Conservation (phyloP, 768 basidiomycete genomes). For the Hypholoma sublateritium region DNA sequence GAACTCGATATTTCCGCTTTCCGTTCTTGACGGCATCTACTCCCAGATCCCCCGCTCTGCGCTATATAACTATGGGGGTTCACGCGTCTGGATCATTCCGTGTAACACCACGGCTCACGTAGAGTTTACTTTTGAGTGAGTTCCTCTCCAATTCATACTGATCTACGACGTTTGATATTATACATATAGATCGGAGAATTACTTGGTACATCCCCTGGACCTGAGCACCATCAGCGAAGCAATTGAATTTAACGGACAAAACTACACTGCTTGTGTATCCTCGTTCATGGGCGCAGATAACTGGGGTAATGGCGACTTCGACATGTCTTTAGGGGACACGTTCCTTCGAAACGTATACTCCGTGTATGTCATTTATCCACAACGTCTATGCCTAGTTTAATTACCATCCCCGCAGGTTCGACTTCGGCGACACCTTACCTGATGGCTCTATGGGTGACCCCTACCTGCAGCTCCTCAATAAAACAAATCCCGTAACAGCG, state of each 20-base stretch:
- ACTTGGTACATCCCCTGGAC: conserved; percentile 46
- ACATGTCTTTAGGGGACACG: conserved; percentile 41
- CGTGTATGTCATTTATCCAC: conserved; percentile 28
- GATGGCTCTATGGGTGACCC: conserved; percentile 25
- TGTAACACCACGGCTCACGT: conserved; percentile 34
- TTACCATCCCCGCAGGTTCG: conserved; percentile 27
- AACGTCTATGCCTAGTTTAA: neutral
- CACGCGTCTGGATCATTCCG: conserved; percentile 36
- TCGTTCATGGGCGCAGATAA: conserved; percentile 29
- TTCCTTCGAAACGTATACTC: conserved; percentile 48
- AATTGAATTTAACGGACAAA: conserved; percentile 22
- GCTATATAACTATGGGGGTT: conserved; percentile 21
- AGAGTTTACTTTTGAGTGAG: conserved; percentile 39
- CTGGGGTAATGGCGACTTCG: conserved; percentile 26
- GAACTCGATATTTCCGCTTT: conserved; percentile 31
- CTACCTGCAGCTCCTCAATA: conserved; percentile 40
- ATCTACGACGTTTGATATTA: neutral
- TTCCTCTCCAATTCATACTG: conserved; percentile 17
- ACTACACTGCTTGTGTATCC: conserved; percentile 38
- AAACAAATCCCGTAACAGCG: conserved; percentile 33
- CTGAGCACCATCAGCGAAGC: conserved; percentile 31
- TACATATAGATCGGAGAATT: conserved; percentile 26
- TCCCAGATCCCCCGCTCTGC: conserved; percentile 35
- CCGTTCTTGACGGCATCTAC: conserved; percentile 38
- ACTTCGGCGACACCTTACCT: conserved; percentile 36